Base-by-base conservation (phyloP, 1,139 yeast genomes). In the Debaryomyces coudertii region DNA sequence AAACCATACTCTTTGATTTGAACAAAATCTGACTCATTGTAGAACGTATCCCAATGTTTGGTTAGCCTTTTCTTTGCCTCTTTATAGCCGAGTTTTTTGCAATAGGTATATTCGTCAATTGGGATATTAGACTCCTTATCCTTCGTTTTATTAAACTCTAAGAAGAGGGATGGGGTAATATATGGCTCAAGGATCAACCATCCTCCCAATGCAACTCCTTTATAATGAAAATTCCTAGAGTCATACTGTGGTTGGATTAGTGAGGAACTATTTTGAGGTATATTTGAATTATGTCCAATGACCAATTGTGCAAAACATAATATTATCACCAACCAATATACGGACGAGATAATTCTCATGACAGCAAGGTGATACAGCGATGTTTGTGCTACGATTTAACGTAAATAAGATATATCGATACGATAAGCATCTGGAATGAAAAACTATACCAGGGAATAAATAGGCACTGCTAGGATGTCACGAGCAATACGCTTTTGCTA, bases 101-200 rank as follows among this genome's bases (percentile, higher is more conserved):
- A 75, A 52, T 71, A 76, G 37, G 79, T 79, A 53, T 77, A 82
- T 59, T 83, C 89, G 56, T 83, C 88, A 7, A 80, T 76, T 1
- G 85, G 84, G 16, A 72, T 65, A 39, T 63, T 77, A 3, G 57
- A 39, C 14, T 55, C 61, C 47, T 62, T 61, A 28, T 69, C 70
- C 18, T 54, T 46, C 5, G 63, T 51, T 14, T 49, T 50, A 46
- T 62, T 62, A 49, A 69, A 65, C 1, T 67, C 69, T 40, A 74
- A 69, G 52, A 80, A 83, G 16, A 83, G 59, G 2, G 84, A 74
- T 2, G 89, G 87, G 0, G 86, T 82, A 50, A 83, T 83, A 54
- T 72, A 83, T 2, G 88, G 87, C 55, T 83, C 88, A 5, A 83
- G 64, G 1, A 83, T 82, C 15, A 83, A 65, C 87, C 88, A 83